Base-by-base conservation (phyloP, 306 rosid species). In the Trifolium subterraneum region DNA sequence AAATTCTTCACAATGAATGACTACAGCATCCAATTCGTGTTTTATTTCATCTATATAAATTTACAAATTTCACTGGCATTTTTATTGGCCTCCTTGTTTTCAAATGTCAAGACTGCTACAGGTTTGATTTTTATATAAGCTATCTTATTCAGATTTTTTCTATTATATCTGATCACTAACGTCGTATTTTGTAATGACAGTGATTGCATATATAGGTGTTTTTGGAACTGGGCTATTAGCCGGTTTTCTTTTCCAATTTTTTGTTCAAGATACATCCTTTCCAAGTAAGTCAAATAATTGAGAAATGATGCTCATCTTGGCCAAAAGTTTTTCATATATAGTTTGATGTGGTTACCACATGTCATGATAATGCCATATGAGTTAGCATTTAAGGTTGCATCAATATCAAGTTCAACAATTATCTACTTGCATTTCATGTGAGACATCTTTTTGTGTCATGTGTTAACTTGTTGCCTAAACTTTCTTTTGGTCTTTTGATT, bases 161-260 rank as follows among this genome's bases (percentile, higher is more conserved):
- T 75, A 6, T 41, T 42, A 5, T 39, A 71, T 54, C 55, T 33
- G 66, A 80, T 77, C 47, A 27, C 63, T 84, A 59, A 81, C 75
- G 29, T 36, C 22, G 56, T 19, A 23, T 31, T 59, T 19, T 70
- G 22, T 22, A 18, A 73, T 72, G 67, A 51, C 84, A 93, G 98
- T 93, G 78, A 25, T 86, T 42, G 91, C 91, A 22, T 91, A 93
- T 86, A 87, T 93, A 48, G 74, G 78, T 55, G 90, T 93, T 25
- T 93, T 93, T 75, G 98, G 88, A 83, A 84, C 86, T 66, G 98
- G 98, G 81, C 89, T 93, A 71, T 83, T 93, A 65, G 92, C 85
- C 71, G 96, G 82, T 78, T 91, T 70, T 84, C 97, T 91, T 80
- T 93, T 93, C 82, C 84, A 85, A 71, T 84, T 81, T 84, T 89